Evolutionary conservation across 1,284 basidiomycete genomes (phyloP).

Genomic region (Ceratobasidium sp.): DNA sequence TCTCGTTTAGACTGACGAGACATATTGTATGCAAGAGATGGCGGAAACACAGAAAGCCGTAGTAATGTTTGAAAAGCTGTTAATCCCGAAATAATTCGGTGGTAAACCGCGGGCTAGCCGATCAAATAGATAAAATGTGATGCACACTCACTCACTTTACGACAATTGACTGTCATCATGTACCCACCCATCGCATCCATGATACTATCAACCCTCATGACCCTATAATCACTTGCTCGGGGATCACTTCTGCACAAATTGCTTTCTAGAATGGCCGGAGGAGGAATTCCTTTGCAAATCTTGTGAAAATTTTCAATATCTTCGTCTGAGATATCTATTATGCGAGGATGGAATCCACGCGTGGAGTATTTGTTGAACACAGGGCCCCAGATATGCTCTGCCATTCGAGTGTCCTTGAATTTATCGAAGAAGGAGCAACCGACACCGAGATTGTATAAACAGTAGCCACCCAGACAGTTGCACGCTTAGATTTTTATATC

Average conservation of each 20-base stretch:
- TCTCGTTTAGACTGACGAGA: background rate
- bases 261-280: background rate
- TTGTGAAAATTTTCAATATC: background rate
- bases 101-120: no score
- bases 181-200: background rate
- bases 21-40: background rate
- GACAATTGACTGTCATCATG: background rate
- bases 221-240: background rate
- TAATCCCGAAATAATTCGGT: background rate
- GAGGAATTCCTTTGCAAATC: background rate
- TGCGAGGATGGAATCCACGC: background rate
- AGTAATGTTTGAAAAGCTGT: background rate
- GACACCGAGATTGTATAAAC: no score
- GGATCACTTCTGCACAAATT: background rate
- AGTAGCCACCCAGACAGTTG: no score
- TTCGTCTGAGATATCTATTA: background rate
- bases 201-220: background rate
- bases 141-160: background rate
- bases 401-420: no score
- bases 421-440: no score
- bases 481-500: no score
- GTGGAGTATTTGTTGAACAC: background rate
- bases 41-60: background rate
- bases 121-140: background rate
- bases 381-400: background rate